Evolutionary conservation across 305 asterid genomes (phyloP).

Genomic region (Striga hermonthica): DNA sequence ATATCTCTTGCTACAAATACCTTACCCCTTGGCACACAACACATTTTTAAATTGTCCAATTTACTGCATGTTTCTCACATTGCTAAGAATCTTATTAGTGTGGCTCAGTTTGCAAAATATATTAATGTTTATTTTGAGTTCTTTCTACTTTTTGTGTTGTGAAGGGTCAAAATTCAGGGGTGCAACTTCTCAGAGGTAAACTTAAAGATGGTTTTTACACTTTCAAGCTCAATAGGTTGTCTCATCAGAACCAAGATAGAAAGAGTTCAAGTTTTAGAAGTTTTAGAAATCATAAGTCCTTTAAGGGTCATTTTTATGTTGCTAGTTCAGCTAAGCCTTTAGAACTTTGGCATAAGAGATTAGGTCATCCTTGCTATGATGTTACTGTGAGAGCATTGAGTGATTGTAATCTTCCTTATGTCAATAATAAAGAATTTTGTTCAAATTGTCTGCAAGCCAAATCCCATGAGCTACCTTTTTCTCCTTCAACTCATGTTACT

Average conservation of each 20-base stretch:
- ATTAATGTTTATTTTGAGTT: too few species aligned
- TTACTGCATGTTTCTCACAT: not conserved
- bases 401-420: not conserved
- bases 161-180: not conserved
- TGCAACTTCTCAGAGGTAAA: not conserved
- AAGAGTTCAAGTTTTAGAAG: not conserved
- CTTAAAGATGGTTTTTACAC: not conserved
- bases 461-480: too few species aligned
- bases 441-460: too few species aligned
- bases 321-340: not conserved
- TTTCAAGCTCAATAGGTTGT: not conserved
- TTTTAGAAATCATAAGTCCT: not conserved
- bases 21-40: too few species aligned
- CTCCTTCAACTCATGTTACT: too few species aligned
- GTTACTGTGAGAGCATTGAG: not conserved
- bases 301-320: not conserved
- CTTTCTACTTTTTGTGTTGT: too few species aligned
- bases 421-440: not conserved
- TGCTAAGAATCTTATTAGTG: too few species aligned
- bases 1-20: not conserved
- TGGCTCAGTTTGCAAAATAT: too few species aligned
- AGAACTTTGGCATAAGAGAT: not conserved
- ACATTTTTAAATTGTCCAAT: not conserved
- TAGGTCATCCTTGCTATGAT: not conserved
- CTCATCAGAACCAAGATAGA: too few species aligned